phyloP scores from a whole-genome alignment of 2,329 filamentous ascomycete species.

The Dactylellina sp. region DNA sequence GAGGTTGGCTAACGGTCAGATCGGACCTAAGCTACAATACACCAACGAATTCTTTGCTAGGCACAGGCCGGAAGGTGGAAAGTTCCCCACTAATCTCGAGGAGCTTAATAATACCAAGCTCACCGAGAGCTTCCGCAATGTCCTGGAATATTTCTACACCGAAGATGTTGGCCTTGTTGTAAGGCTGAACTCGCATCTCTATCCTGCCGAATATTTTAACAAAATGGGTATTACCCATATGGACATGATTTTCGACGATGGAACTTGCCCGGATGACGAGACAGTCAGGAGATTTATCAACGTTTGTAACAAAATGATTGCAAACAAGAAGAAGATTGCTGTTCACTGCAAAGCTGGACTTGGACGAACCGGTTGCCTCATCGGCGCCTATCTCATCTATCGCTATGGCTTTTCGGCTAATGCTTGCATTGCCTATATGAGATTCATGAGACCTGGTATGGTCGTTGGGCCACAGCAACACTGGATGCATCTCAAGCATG shows the following conservation, averaged over 20 bases:
- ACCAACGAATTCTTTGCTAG: slow-evolving; percentile 53
- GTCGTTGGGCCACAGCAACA: slow-evolving; percentile 98
- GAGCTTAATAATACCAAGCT: slow-evolving; percentile 73
- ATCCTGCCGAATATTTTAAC: slow-evolving; percentile 97
- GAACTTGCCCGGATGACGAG: slow-evolving; percentile 88
- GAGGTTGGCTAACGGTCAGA: slow-evolving; percentile 53
- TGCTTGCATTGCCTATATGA: slow-evolving; percentile 97
- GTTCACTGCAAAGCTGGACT: slow-evolving; percentile 99
- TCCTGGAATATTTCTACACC: slow-evolving; percentile 86
- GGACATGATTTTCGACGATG: slow-evolving; percentile 99
- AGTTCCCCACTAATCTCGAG: slow-evolving; percentile 59
- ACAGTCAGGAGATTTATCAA: slow-evolving; percentile 96
- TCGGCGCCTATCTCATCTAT: slow-evolving; percentile 97
- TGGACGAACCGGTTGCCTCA: slow-evolving; percentile 92
- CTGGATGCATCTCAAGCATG: slow-evolving; percentile 97
- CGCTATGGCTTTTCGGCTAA: slow-evolving; percentile 97
- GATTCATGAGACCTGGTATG: slow-evolving; percentile 99
- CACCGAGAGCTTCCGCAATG: slow-evolving; percentile 85
- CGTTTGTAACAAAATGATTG: slow-evolving; percentile 93
- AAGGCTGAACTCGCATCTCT: slow-evolving; percentile 92
- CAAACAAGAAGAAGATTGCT: slow-evolving; percentile 87
- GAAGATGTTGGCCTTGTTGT: slow-evolving; percentile 93
- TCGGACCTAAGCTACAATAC: slow-evolving; percentile 52
- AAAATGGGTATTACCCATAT: slow-evolving; percentile 93
- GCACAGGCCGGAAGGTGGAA: slow-evolving; percentile 53